These are phyloP conservation scores for Aspergillus chevalieri DNA, from an alignment of 2,329 filamentous ascomycete species.

Conservation along the genomic window DNA sequence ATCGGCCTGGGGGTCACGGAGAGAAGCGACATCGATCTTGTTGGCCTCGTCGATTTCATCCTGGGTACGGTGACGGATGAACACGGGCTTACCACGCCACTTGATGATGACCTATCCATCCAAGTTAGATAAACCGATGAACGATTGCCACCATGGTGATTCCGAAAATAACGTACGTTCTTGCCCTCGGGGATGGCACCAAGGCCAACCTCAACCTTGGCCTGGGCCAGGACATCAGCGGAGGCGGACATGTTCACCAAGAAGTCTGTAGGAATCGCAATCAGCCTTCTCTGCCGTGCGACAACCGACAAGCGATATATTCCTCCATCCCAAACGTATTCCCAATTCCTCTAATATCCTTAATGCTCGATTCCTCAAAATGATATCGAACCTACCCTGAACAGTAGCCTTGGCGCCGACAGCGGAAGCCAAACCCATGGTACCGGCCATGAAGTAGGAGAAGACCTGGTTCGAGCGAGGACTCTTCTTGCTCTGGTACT, in stretches of 20 bases:
- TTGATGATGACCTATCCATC: slow-evolving; percentile 83
- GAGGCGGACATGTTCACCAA: slow-evolving; percentile 99
- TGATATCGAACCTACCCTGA: slow-evolving; percentile 64
- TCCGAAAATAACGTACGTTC: slow-evolving; percentile 63
- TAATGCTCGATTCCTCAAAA: not conserved
- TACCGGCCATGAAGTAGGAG: slow-evolving; percentile 97
- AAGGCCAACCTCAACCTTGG: slow-evolving; percentile 98
- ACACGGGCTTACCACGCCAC: slow-evolving; percentile 99
- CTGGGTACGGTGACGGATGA: slow-evolving; percentile 95
- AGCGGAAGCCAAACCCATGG: slow-evolving; percentile 84
- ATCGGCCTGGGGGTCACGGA: slow-evolving; percentile 89
- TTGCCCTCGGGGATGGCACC: slow-evolving; percentile 93
- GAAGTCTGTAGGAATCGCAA: slow-evolving; percentile 64
- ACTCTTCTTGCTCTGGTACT: slow-evolving; percentile 69
- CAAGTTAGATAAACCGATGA: not conserved
- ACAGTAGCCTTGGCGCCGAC: slow-evolving; percentile 96
- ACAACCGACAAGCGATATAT: slow-evolving; percentile 3
- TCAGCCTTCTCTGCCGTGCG: slow-evolving; percentile 14
- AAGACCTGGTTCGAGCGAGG: slow-evolving; percentile 77
- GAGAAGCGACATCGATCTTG: slow-evolving; percentile 69
- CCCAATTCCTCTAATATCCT: not conserved
- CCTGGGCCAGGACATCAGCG: slow-evolving; percentile 96
- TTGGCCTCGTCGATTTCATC: slow-evolving; percentile 94
- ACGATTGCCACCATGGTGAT: not conserved
- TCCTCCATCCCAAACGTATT: slow-evolving; percentile 2